Evolutionary conservation across 148 eudicot species (phyloP), one percentile per base, ranked within the genome.

Genomic region (Dianthus caryophyllus): DNA sequence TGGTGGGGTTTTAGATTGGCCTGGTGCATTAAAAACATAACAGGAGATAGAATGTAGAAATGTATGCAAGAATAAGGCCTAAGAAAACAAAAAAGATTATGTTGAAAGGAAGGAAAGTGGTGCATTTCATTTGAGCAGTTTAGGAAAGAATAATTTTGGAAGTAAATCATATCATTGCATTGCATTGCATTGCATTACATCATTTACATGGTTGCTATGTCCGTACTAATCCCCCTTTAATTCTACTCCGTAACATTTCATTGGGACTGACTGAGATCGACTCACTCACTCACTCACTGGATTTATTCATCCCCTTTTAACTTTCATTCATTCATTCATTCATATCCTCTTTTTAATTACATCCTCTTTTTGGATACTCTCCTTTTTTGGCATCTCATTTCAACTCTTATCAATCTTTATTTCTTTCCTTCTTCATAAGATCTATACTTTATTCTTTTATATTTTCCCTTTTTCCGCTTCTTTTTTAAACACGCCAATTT

Each of bases 381-480:
- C 29, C 27, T 27, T 24, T 50, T 60, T 50, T 50, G 60, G 67
- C 9, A 71, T 47, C 17, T 51, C 6, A 50, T 13, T 33, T 31
- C 48, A 16, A 16, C 9, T 70, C 39, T 47, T 17, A 20, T 4
- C 1, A 29, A 18, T 33, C 30, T 8, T 60, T 10, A 71, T 71
- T n/a, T 71, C 36, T 62, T 71, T 71, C 74, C 74, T 14, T 71
- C 29, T 38, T 71, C 2, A 6, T 47, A 18, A 71, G 68, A 71
- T 71, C 15, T 51, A 2, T 36, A 13, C 44, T 48, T 48, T 16
- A 38, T 68, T 21, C 22, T 25, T 21, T 38, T 67, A n/a, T 10
- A 44, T 63, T n/a, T 43, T 6, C 41, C 20, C 9, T 39, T 12
- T 22, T 57, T 30, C 5, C 20, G 4, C 18, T 27, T 53, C 2